A percentile compares a stretch with the other conserved stretches of the same genome.
Evolutionary conservation across 176 grass and related monocot species (phyloP).

Genomic region (Microstegium vimineum): DNA sequence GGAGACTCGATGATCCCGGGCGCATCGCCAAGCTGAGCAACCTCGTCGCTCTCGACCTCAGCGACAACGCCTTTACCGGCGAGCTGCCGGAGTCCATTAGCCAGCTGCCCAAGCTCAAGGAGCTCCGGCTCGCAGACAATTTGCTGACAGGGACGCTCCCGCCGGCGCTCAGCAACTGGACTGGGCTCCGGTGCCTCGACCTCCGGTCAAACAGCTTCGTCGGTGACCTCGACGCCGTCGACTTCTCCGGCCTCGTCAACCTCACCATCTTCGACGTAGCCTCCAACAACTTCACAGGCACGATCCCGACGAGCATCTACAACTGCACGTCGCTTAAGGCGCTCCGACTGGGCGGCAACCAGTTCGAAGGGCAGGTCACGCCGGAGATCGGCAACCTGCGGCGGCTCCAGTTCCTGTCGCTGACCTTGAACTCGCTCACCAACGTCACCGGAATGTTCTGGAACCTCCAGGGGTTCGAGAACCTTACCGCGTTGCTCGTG

Average conservation of each 20-base stretch:
- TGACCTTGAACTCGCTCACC: conserved; percentile 31
- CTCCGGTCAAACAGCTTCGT: conserved; percentile 40
- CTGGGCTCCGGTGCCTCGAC: conserved; percentile 19
- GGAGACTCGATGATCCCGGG: conserved; percentile 12
- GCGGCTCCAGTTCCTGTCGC: conserved; percentile 31
- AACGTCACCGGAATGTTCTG: conserved; percentile 52
- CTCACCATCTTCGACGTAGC: conserved; percentile 45
- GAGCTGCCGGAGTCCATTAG: conserved; percentile 33
- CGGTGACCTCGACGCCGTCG: conserved; percentile 26
- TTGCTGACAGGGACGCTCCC: conserved; percentile 37
- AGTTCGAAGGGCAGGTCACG: conserved; percentile 19
- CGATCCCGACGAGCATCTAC: conserved; percentile 50
- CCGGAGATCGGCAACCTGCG: conserved; percentile 30
- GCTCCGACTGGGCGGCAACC: conserved; percentile 35
- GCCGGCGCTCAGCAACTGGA: conserved; percentile 37
- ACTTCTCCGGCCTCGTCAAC: conserved; percentile 43
- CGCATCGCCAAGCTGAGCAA: conserved; percentile 20
- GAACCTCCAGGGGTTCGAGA: conserved; percentile 29
- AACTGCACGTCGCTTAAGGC: conserved; percentile 25
- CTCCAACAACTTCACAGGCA: conserved; percentile 42
- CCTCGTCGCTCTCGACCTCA: conserved; percentile 19
- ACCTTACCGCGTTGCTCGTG: conserved; percentile 23
- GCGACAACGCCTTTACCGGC: conserved; percentile 26
- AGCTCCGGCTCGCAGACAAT: conserved; percentile 20
- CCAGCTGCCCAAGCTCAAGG: conserved; percentile 25